Conservation (phyloP, 2,329 filamentous ascomycete genomes). For the Aspergillus sp. region DNA sequence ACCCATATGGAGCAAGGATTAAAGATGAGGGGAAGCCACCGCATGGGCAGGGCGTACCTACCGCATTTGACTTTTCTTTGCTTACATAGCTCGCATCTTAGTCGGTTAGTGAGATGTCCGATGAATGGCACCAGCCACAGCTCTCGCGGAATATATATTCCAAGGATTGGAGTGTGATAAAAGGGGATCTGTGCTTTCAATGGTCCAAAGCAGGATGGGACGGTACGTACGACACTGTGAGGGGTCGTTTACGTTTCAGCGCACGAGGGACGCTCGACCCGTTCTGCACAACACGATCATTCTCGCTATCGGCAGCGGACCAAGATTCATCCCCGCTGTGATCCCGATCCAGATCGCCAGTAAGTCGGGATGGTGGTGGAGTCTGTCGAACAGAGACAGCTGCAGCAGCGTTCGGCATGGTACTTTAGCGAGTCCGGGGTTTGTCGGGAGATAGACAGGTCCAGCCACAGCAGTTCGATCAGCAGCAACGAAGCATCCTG, state of each 20-base stretch:
- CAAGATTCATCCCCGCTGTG: conserved; percentile 38
- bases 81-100: conserved; percentile 48
- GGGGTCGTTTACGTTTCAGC: conserved; percentile 41
- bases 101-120: conserved; percentile 23
- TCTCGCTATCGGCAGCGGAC: conserved; percentile 39
- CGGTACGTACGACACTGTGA: conserved; percentile 41
- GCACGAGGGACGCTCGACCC: conserved; percentile 29
- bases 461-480: conserved; percentile 13
- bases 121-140: not conserved
- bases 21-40: not conserved
- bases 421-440: conserved; percentile 35
- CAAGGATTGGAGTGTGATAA: not conserved
- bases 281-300: conserved; percentile 30
- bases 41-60: conserved; percentile 23
- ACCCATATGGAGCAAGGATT: not conserved
- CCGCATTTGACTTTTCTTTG: conserved; percentile 51
- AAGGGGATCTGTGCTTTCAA: not conserved
- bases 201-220: not conserved
- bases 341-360: conserved; percentile 29
- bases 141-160: too few relatives aligned
- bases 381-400: conserved; percentile 25
- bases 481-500: conserved; percentile 15
- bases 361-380: conserved; percentile 24
- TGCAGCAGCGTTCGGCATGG: conserved; percentile 36
- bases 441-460: conserved; percentile 20